Evolutionary conservation across 2,329 filamentous ascomycete genomes (phyloP).

Genomic region (Penicillium capsulatum): DNA sequence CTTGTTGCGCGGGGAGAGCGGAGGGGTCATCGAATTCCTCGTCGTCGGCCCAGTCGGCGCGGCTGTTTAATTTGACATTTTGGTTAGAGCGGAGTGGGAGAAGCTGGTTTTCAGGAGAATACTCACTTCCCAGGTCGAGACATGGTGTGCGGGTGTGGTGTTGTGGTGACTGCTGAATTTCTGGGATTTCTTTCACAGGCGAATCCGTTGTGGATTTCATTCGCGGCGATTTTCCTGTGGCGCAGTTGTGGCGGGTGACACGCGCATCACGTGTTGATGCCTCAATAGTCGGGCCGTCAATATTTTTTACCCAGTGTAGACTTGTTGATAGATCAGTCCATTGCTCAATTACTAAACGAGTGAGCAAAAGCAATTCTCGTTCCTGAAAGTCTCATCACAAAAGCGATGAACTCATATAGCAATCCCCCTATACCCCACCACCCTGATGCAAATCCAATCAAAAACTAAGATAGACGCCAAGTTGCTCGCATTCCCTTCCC

Average conservation of each 20-base stretch:
- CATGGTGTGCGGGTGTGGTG: slow-evolving; percentile 37
- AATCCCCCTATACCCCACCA: too few relatives aligned
- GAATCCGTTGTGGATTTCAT: slow-evolving; percentile 44
- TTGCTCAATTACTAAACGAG: too few relatives aligned
- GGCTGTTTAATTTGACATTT: slow-evolving; percentile 37
- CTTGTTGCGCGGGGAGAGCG: slow-evolving; percentile 77
- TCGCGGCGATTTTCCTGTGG: slow-evolving; percentile 32
- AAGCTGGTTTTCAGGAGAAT: not conserved
- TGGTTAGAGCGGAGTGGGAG: slow-evolving; percentile 13
- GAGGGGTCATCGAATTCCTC: slow-evolving; percentile 79
- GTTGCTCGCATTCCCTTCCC: too few relatives aligned
- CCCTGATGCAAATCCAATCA: too few relatives aligned
- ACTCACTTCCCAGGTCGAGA: slow-evolving; percentile 48
- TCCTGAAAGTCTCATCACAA: too few relatives aligned
- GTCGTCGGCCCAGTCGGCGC: slow-evolving; percentile 91
- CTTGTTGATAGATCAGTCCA: too few relatives aligned
- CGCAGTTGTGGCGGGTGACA: slow-evolving; percentile 33
- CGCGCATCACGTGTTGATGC: too few relatives aligned
- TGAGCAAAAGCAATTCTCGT: too few relatives aligned
- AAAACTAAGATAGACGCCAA: too few relatives aligned
- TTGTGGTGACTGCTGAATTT: slow-evolving; percentile 36
- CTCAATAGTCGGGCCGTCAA: too few relatives aligned
- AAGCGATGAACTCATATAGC: too few relatives aligned
- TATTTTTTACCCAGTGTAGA: too few relatives aligned
- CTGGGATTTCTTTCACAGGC: slow-evolving; percentile 39